These are phyloP conservation scores for Cordyceps pruinosa DNA, from an alignment of 2,329 filamentous ascomycete species.

Conservation along the genomic window DNA sequence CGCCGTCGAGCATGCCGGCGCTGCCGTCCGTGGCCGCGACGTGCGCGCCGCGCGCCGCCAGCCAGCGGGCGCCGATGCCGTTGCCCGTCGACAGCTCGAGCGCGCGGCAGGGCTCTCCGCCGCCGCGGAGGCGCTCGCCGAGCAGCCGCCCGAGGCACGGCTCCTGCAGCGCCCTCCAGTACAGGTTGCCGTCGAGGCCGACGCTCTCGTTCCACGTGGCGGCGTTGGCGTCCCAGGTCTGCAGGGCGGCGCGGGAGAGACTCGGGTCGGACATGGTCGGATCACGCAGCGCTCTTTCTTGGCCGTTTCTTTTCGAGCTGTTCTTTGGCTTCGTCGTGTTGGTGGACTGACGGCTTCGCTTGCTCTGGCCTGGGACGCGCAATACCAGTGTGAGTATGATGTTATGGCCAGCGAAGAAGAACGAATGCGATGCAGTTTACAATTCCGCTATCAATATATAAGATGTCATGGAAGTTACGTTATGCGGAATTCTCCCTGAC, in stretches of 20 bases:
- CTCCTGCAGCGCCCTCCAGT: conserved; percentile 36
- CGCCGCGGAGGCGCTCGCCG: conserved; percentile 12
- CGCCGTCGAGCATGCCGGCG: conserved; percentile 32
- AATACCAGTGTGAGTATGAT: too few species aligned
- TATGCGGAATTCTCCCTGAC: not conserved
- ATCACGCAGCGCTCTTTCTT: not conserved
- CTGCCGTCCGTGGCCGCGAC: conserved; percentile 41
- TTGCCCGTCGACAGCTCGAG: conserved; percentile 45
- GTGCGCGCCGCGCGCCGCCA: conserved; percentile 28
- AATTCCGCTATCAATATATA: not conserved
- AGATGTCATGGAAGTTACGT: not conserved
- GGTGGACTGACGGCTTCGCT: too few species aligned
- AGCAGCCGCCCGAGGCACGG: conserved; percentile 34
- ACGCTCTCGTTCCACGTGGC: conserved; percentile 35
- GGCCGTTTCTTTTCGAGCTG: not conserved
- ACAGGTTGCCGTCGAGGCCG: conserved; percentile 35
- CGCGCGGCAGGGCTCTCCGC: conserved; percentile 23
- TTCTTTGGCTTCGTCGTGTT: too few species aligned
- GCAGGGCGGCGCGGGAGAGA: conserved; percentile 16
- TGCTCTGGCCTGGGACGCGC: not conserved
- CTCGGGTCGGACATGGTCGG: not conserved
- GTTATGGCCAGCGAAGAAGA: not conserved
- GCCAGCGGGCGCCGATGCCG: conserved; percentile 39
- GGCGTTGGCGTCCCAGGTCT: conserved; percentile 36
- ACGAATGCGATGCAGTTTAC: too few species aligned